phyloP scores from a whole-genome alignment of 441 rosid genomes.

The Lepidium campestre region DNA sequence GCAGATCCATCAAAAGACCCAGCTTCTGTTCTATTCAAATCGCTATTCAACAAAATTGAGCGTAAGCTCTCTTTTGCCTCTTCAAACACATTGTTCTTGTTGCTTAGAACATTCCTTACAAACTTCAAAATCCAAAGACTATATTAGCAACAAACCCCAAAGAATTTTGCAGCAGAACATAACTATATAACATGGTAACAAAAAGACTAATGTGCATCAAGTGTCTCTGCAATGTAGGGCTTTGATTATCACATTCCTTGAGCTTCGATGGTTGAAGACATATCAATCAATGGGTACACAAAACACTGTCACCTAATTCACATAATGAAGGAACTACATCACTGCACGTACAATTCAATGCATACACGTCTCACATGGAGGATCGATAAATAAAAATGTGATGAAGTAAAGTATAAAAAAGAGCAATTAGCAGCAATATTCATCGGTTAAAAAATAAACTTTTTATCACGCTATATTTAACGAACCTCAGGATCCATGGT shows the following conservation, averaged over 20 bases:
- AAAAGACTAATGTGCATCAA: neutral
- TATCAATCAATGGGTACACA: neutral
- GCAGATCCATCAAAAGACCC: conserved; percentile 4
- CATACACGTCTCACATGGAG: neutral
- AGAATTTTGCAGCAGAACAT: neutral
- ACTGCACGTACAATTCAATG: neutral
- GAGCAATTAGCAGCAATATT: neutral
- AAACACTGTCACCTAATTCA: neutral
- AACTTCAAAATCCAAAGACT: conserved; percentile 17
- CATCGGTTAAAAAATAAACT: neutral
- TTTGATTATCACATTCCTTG: neutral
- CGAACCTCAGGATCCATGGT: conserved; percentile 51
- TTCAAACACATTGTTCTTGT: conserved; percentile 36
- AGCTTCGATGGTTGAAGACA: neutral
- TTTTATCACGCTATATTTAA: neutral
- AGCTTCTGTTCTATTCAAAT: conserved; percentile 23
- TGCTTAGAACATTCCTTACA: conserved; percentile 24
- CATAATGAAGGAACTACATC: neutral
- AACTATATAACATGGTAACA: neutral
- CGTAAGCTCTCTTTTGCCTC: conserved; percentile 36
- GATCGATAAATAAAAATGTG: neutral
- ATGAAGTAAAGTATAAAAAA: neutral
- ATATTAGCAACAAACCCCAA: neutral
- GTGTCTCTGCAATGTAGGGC: neutral
- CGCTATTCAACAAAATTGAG: conserved; percentile 17